phyloP scores from a whole-genome alignment of 345 rosid species.

The Acer saccharum region DNA sequence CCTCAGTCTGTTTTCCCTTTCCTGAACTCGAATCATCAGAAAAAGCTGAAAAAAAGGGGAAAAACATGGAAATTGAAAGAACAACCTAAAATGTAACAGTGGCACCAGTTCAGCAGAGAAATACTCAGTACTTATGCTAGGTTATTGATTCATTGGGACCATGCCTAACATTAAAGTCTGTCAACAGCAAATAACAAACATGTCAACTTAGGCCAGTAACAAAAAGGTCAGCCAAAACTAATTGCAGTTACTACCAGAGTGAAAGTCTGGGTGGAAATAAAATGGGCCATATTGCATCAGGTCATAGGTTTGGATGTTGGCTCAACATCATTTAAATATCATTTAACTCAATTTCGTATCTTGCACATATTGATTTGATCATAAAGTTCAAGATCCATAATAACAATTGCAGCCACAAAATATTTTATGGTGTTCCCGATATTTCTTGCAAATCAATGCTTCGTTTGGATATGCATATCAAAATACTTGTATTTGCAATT shows the following conservation, averaged over 20 bases:
- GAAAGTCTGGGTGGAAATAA: background rate
- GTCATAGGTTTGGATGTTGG: background rate
- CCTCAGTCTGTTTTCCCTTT: slow-evolving; percentile 36
- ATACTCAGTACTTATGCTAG: background rate
- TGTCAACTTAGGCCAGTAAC: background rate
- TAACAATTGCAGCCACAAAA: background rate
- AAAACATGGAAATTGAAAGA: background rate
- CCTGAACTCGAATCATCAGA: slow-evolving; percentile 49
- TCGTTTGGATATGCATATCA: background rate
- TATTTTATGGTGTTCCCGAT: background rate
- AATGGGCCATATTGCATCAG: background rate
- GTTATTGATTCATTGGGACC: background rate
- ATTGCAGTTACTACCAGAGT: background rate
- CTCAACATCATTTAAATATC: background rate
- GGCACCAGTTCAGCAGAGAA: background rate
- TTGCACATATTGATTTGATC: background rate
- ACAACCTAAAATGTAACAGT: background rate
- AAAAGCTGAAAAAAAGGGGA: slow-evolving; percentile 42
- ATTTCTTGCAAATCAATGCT: background rate
- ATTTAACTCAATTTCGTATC: background rate
- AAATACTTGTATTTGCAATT: background rate
- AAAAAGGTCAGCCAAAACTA: background rate
- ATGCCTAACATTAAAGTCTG: background rate
- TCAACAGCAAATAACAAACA: slow-evolving; percentile 1
- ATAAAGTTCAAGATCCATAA: background rate